Conservation (phyloP, 1,284 basidiomycete genomes). For the Trichosporon asahii region DNA sequence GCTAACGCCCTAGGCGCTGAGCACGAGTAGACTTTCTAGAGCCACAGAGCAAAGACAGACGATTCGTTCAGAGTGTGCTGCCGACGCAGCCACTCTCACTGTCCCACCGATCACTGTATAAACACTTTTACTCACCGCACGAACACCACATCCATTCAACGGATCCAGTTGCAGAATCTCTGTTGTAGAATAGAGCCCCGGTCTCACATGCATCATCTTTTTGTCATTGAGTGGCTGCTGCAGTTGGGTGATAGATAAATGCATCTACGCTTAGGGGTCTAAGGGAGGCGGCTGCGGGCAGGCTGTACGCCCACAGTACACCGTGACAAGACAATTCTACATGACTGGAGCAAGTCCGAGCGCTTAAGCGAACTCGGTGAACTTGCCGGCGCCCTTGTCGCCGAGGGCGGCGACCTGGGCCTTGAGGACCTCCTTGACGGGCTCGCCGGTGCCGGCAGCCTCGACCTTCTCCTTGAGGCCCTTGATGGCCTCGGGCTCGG, state of each 20-base stretch:
- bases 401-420: constrained; percentile 40
- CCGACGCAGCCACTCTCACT: not conserved
- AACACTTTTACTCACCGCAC: not conserved
- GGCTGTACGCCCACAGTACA: not conserved
- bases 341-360: not conserved
- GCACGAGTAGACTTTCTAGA: constrained; percentile 1
- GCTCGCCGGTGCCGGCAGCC: constrained; percentile 52
- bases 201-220: not conserved
- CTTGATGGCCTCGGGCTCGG: constrained; percentile 57
- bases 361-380: constrained; percentile 54
- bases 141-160: not conserved
- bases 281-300: not conserved
- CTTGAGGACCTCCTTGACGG: constrained; percentile 48
- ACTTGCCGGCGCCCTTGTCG: constrained; percentile 52
- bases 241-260: not conserved
- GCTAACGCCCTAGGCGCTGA: not conserved
- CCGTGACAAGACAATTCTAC: not conserved
- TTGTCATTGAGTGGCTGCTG: not conserved
- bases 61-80: not conserved
- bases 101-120: not conserved
- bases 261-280: not conserved
- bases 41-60: not conserved
- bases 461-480: constrained; percentile 57
- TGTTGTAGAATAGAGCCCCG: constrained; percentile 4
- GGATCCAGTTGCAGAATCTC: not conserved